Evolutionary conservation across 495 filamentous ascomycete genomes (phyloP).

Genomic region (Xylaria curta): DNA sequence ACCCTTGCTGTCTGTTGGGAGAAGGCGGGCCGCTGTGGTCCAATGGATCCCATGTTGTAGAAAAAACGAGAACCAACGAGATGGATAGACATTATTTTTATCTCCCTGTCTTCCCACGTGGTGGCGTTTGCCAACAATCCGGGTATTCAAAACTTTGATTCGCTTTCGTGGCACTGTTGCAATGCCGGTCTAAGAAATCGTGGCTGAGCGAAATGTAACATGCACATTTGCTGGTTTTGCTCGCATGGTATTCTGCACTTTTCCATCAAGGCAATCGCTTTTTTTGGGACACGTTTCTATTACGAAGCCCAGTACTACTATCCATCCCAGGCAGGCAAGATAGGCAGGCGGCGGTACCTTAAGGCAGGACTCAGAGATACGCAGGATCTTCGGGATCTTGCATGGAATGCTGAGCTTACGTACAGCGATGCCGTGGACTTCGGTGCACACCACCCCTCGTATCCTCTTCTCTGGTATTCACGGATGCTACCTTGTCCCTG

Average conservation of each 20-base stretch:
- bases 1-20: background rate
- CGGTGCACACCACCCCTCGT: background rate
- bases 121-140: conserved; percentile 17
- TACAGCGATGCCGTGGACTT: background rate
- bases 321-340: too few relatives aligned
- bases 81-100: background rate
- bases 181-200: background rate
- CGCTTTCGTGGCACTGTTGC: conserved; percentile 7
- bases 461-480: background rate
- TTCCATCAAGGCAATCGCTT: conserved; percentile 8
- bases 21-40: background rate
- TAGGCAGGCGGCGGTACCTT: background rate
- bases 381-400: background rate
- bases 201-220: conserved; percentile 21
- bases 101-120: conserved; percentile 23
- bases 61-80: background rate
- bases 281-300: background rate
- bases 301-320: background rate
- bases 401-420: conserved; percentile 16
- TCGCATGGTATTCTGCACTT: conserved; percentile 15
- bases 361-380: background rate
- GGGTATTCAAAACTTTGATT: background rate
- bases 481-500: background rate
- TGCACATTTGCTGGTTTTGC: conserved; percentile 12
- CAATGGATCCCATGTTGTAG: background rate